Base-by-base conservation (phyloP, 2,329 filamentous ascomycete genomes). In the Bipolaris cookei region DNA sequence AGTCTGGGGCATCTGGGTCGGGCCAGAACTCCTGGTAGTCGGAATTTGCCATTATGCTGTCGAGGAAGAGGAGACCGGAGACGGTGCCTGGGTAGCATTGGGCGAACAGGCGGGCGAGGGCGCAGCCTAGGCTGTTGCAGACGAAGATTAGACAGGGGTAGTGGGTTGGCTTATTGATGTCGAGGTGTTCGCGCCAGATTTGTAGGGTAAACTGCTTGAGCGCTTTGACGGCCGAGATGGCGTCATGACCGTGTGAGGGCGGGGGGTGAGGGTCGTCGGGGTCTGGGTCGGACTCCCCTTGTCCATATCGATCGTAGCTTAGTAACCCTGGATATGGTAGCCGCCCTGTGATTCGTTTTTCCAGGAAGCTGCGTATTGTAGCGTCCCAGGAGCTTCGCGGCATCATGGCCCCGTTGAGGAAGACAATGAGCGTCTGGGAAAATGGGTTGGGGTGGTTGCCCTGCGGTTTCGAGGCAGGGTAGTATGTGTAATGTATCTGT, bases 281-380 rank as follows among this genome's bases (percentile, higher is more conserved):
- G 46, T 86, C 83, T 3, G 71, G 68, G n/a, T 83, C 82, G 45
- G 67, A 80, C 63, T 74, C 80, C 8, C 84, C 84, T 68, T 87
- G 84, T 7, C 84, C 84, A 62, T 81, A 86, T 39, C 85, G 83
- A 69, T 87, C 85, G 59, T 86, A 87, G 42, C 80, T 80, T 3
- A 87, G 74, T 16, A 86, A 68, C 13, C 76, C 74, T 1, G 80
- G 81, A 47, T 76, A 74, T 8, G 69, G 62, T 2, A 70, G 54
- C 5, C 65, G 55, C 41, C 62, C 37, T 34, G 43, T 53, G 10
- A 70, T 62, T 37, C 72, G 52, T 42, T 72, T 71, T 23, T 71
- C 59, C 3, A 72, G 46, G 28, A 77, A 75, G 13, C 55, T 55
- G 11, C 61, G 55, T 16, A 80, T 77, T 3, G 72, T 60, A 1